Base-by-base conservation (phyloP, 2,329 filamentous ascomycete genomes). In the Fusarium gaditjirri region DNA sequence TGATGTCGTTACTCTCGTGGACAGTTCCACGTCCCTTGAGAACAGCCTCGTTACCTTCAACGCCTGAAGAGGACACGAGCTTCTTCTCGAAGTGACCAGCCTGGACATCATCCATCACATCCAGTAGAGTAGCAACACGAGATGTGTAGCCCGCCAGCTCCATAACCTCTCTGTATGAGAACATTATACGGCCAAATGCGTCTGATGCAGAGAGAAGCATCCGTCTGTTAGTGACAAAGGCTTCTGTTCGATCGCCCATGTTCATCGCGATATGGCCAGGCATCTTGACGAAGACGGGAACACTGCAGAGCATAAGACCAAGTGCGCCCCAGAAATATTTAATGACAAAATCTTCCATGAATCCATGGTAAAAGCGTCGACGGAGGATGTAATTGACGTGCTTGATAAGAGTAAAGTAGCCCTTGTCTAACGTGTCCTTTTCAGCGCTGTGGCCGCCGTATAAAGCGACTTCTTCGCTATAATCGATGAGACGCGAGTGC, bases 311-410 rank as follows among this genome's bases (percentile, higher is more conserved):
- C 71, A 97, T 82, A 72, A 99, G 87, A 3, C 96, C 96, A 46
- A 99, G 82, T 5, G 96, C 95, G 43, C 96, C 96, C 96, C 96
- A 99, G 83, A 98, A 96, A 81, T 99, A 99, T 82, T 99, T 99
- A 83, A 99, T 97, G 64, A 98, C 94, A 82, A 98, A 99, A 81
- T 99, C 96, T 81, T 99, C 96, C 95, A 98, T 98, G 78, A 99
- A 92, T n/a, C 95, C 95, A 80, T 99, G 95, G 81, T 98, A 98
- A 81, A 99, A 93, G 53, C 96, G 90, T 70, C 94, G 88, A 42
- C 95, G 89, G 69, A 99, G 84, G 73, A 98, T 98, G 78, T 97
- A 92, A 82, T 99, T 99, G 79, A 99, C 95, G 83, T 99, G 96
- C 83, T 98, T 98, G 85, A 99, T 99, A 41, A 99, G 87, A 4